A percentile compares a stretch with the other conserved stretches of the same genome.
Evolutionary conservation across 2,329 filamentous ascomycete genomes (phyloP).

Genomic region (Decorospora gaudefroyi): DNA sequence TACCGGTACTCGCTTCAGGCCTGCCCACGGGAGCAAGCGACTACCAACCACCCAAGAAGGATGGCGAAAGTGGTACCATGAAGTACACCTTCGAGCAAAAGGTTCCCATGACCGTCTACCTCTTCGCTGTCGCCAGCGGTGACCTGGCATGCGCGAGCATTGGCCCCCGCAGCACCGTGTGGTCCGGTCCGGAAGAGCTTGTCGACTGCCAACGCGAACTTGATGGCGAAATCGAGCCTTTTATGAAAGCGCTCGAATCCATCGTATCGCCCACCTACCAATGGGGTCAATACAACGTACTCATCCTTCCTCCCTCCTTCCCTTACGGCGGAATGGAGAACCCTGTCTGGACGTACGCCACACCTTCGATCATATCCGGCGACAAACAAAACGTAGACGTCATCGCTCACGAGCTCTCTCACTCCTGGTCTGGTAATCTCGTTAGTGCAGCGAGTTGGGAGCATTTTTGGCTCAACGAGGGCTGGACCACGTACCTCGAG

Average conservation of each 20-base stretch:
- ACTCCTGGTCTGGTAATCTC: conserved; percentile 87
- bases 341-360: conserved; percentile 92
- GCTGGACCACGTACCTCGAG: conserved; percentile 95
- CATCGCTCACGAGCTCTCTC: conserved; percentile 80
- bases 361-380: conserved; percentile 89
- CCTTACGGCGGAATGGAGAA: conserved; percentile 74
- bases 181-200: conserved; percentile 85
- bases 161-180: conserved; percentile 81
- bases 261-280: conserved; percentile 78
- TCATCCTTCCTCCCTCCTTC: conserved; percentile 83
- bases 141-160: conserved; percentile 86
- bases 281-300: conserved; percentile 94
- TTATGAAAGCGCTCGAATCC: conserved; percentile 81
- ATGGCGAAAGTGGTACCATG: conserved; percentile 59
- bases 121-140: conserved; percentile 86
- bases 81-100: conserved; percentile 87
- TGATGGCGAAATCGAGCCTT: conserved; percentile 87
- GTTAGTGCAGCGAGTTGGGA: conserved; percentile 81
- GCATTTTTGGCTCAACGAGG: conserved; percentile 73
- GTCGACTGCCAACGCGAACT: conserved; percentile 87
- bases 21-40: conserved; percentile 62
- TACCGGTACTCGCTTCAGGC: conserved; percentile 91
- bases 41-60: conserved; percentile 54
- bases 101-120: conserved; percentile 90
- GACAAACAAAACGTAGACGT: conserved; percentile 86